Conservation (phyloP, 495 filamentous ascomycete genomes). For the Penicillium paradoxum region DNA sequence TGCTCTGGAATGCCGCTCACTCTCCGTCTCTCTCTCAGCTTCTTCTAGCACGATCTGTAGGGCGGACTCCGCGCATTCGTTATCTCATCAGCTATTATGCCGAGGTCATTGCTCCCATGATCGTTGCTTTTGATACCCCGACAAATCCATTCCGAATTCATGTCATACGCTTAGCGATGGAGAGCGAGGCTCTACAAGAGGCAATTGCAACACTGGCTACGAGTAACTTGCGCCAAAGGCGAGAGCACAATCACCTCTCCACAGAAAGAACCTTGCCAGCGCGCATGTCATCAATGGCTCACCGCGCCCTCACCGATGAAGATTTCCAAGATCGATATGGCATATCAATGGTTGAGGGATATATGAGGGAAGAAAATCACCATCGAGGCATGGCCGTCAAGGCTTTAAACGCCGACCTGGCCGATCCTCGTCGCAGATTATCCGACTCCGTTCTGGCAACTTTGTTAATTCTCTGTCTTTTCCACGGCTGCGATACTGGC, state of each 20-base stretch:
- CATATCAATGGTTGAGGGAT: conserved; percentile 30
- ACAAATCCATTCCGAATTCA: conserved; percentile 81
- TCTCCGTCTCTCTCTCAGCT: conserved; percentile 41
- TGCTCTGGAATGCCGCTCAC: conserved; percentile 25
- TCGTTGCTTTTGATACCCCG: conserved; percentile 85
- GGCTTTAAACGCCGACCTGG: conserved; percentile 75
- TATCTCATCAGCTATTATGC: conserved; percentile 63
- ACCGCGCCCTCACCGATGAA: conserved; percentile 41
- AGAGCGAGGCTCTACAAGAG: conserved; percentile 79
- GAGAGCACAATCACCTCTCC: conserved; percentile 37
- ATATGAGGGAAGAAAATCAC: conserved; percentile 66
- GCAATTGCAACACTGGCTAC: conserved; percentile 86
- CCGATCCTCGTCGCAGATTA: conserved; percentile 63
- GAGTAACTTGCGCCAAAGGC: conserved; percentile 65
- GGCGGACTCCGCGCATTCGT: conserved; percentile 52
- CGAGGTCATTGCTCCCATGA: conserved; percentile 82
- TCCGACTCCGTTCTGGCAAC: conserved; percentile 89
- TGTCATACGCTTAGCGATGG: conserved; percentile 70
- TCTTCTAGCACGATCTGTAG: conserved; percentile 43
- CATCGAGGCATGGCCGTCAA: conserved; percentile 79
- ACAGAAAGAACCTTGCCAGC: conserved; percentile 42
- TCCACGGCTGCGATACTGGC: conserved; percentile 89
- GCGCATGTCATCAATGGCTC: conserved; percentile 48
- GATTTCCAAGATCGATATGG: conserved; percentile 35
- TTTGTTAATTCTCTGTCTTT: conserved; percentile 81